Conservation (phyloP, 31 red algal species). For the Endocladia muricata region DNA sequence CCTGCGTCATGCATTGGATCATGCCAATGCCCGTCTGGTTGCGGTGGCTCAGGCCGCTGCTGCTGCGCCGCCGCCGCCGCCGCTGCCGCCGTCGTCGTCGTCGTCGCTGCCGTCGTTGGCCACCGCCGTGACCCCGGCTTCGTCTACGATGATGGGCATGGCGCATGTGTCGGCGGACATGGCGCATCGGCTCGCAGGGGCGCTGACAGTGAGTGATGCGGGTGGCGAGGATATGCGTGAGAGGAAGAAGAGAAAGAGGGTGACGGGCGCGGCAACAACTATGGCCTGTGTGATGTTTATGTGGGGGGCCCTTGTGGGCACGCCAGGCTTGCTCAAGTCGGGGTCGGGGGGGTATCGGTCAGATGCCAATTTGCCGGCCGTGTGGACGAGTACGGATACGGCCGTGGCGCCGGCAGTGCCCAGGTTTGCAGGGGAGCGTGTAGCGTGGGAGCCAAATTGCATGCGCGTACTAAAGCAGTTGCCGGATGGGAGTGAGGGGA, state of each 20-base stretch:
- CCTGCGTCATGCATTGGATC: slow-evolving; percentile 46
- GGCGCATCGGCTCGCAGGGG: slow-evolving; percentile 20
- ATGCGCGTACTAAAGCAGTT: slow-evolving; percentile 31
- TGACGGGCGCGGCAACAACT: slow-evolving; percentile 49
- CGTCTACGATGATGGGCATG: slow-evolving; percentile 35
- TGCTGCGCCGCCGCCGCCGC: slow-evolving; percentile 8
- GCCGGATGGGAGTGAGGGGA: slow-evolving; percentile 11
- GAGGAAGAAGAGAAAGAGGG: slow-evolving; percentile 54
- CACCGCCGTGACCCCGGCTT: background rate
- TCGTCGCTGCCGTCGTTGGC: background rate
- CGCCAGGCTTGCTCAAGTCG: slow-evolving; percentile 53
- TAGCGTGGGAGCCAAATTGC: slow-evolving; percentile 29
- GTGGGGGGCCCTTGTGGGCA: slow-evolving; percentile 59
- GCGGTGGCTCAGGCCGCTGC: slow-evolving; percentile 58
- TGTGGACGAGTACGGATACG: slow-evolving; percentile 27
- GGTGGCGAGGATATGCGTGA: slow-evolving; percentile 6
- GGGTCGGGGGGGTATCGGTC: slow-evolving; percentile 11
- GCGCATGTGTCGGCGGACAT: slow-evolving; percentile 42
- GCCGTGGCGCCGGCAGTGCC: background rate
- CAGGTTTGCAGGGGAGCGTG: background rate
- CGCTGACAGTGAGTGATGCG: slow-evolving; percentile 17
- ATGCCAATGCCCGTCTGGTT: slow-evolving; percentile 55
- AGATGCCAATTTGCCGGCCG: slow-evolving; percentile 51
- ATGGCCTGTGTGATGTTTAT: slow-evolving; percentile 77
- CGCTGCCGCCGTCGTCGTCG: background rate